These are phyloP conservation scores for Blastosporella zonata DNA, from an alignment of 1,284 basidiomycete species.

Conservation along the genomic window DNA sequence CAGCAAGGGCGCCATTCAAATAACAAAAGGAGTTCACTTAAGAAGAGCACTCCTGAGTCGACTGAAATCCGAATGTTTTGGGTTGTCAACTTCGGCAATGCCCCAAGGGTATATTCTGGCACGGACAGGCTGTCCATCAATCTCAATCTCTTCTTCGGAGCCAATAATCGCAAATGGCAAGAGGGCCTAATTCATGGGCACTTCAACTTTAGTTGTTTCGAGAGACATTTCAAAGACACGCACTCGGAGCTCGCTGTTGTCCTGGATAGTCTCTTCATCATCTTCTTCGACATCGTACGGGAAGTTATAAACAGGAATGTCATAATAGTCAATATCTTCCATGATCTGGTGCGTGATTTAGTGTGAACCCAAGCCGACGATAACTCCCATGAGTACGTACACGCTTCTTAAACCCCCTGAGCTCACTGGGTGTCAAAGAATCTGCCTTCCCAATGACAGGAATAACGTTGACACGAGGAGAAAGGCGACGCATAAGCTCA, in stretches of 20 bases:
- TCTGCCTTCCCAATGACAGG: slow-evolving; percentile 99
- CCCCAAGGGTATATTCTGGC: slow-evolving; percentile 98
- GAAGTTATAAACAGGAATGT: slow-evolving; percentile 99
- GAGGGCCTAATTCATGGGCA: slow-evolving; percentile 52
- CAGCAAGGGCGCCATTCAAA: slow-evolving; percentile 1
- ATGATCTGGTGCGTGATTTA: slow-evolving; percentile 65
- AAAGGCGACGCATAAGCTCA: slow-evolving; percentile 95
- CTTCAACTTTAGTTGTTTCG: not conserved
- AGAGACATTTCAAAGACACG: slow-evolving; percentile 21
- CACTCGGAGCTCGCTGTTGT: slow-evolving; percentile 93
- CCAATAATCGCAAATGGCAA: slow-evolving; percentile 98
- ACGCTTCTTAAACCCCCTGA: slow-evolving; percentile 95
- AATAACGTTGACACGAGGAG: slow-evolving; percentile 97
- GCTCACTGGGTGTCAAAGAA: slow-evolving; percentile 87
- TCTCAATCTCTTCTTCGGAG: slow-evolving; percentile 94
- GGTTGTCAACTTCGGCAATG: slow-evolving; percentile 97
- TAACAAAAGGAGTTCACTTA: slow-evolving; percentile 49
- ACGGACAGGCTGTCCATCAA: slow-evolving; percentile 88
- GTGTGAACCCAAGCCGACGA: not conserved
- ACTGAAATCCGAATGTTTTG: slow-evolving; percentile 97
- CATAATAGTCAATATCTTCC: slow-evolving; percentile 99
- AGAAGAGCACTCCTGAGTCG: slow-evolving; percentile 88
- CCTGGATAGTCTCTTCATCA: slow-evolving; percentile 97
- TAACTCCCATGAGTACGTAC: slow-evolving; percentile 43
- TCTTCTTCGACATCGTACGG: slow-evolving; percentile 99